Evolutionary conservation across 768 basidiomycete species (phyloP).

Genomic region (Cubamyces lactineus): DNA sequence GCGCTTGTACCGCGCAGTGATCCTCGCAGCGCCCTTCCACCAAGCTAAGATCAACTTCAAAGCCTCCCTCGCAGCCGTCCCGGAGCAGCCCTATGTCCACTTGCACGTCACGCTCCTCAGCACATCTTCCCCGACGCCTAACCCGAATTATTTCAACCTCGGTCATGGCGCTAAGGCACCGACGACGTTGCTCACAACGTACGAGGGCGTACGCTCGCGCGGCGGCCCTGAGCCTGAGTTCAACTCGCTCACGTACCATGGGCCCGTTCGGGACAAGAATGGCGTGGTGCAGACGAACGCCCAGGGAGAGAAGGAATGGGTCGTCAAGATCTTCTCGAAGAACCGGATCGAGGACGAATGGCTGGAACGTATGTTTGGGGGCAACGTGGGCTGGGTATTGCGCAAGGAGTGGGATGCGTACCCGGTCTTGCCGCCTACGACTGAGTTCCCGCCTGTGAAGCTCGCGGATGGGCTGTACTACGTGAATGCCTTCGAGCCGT

Average conservation of each 20-base stretch:
- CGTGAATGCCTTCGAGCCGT: constrained; percentile 91
- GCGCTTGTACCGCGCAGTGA: constrained; percentile 64
- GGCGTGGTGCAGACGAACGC: constrained; percentile 43
- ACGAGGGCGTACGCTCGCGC: constrained; percentile 57
- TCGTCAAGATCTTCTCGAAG: constrained; percentile 88
- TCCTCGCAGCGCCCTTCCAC: constrained; percentile 88
- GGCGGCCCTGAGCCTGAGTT: constrained; percentile 62
- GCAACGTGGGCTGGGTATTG: constrained; percentile 77
- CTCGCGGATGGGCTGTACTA: constrained; percentile 85
- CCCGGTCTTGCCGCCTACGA: constrained; percentile 69
- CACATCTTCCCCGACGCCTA: constrained; percentile 67
- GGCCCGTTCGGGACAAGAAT: constrained; percentile 44
- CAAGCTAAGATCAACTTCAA: constrained; percentile 61
- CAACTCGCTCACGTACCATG: constrained; percentile 85
- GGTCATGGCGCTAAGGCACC: constrained; percentile 51
- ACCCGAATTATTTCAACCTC: constrained; percentile 72
- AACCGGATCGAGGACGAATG: constrained; percentile 66
- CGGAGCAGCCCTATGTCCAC: constrained; percentile 74
- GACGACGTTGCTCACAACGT: constrained; percentile 71
- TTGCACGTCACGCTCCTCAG: constrained; percentile 89
- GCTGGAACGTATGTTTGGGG: constrained; percentile 64
- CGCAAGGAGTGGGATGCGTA: constrained; percentile 90
- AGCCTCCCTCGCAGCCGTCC: constrained; percentile 53
- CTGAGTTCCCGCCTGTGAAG: constrained; percentile 74
- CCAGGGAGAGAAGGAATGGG: constrained; percentile 51